Conservation (phyloP, 2,329 filamentous ascomycete genomes). For the Aspergillus caelatus region DNA sequence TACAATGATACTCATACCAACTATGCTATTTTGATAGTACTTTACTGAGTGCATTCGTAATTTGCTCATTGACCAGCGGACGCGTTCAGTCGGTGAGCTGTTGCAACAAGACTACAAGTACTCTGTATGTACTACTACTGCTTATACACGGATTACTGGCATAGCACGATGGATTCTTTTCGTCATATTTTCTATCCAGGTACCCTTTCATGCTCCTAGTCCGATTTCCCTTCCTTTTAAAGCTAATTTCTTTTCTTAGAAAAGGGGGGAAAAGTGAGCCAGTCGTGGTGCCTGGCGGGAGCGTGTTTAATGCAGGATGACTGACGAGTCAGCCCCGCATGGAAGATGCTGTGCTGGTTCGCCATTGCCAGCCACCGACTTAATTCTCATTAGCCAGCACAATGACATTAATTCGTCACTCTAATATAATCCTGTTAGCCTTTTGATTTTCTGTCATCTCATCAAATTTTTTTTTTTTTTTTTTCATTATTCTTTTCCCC, state of each 20-base stretch:
- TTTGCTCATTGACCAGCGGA: not conserved
- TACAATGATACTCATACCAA: not conserved
- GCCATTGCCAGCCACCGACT: slow-evolving; percentile 33
- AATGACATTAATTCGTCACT: slow-evolving; percentile 2
- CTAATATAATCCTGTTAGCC: slow-evolving; percentile 7
- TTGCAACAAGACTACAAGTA: not conserved
- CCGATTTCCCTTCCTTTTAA: not conserved
- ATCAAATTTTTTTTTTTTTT: not conserved
- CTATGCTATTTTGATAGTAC: not conserved
- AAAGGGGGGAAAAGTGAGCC: not conserved
- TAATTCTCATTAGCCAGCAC: slow-evolving; percentile 17
- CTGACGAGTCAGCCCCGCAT: slow-evolving; percentile 4
- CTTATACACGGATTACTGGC: not conserved
- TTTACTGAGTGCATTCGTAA: not conserved
- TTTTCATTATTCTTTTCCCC: not conserved
- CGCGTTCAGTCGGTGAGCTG: not conserved
- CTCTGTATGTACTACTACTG: not conserved
- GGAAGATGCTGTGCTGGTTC: slow-evolving; percentile 24
- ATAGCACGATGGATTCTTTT: not conserved
- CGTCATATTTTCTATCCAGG: not conserved
- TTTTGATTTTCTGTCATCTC: not conserved
- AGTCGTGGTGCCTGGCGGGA: not conserved
- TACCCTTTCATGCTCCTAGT: too few species aligned
- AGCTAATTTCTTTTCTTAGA: slow-evolving; percentile 2
- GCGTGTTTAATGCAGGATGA: not conserved